Conservation (phyloP, 2,329 filamentous ascomycete genomes). For the Colletotrichum kahawae region DNA sequence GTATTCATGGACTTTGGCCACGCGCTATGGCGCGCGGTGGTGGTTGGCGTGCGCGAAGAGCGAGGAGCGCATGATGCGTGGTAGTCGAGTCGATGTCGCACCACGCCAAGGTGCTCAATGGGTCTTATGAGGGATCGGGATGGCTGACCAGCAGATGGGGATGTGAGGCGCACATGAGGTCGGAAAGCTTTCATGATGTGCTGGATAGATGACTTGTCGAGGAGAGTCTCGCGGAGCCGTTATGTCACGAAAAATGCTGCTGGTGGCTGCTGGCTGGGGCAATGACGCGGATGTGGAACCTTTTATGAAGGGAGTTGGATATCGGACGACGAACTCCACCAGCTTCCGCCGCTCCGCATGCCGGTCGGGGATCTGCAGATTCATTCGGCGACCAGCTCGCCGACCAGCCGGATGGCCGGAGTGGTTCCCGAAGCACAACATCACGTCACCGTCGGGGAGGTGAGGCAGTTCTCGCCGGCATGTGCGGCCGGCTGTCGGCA, state of each 20-base stretch:
- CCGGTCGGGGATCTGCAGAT: background rate
- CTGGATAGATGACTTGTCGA: background rate
- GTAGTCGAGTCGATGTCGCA: background rate
- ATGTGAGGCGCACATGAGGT: background rate
- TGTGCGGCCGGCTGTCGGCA: background rate
- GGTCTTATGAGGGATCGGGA: background rate
- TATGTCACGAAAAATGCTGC: background rate
- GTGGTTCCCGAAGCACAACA: background rate
- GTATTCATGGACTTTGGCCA: background rate
- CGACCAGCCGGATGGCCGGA: background rate
- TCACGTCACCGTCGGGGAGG: background rate
- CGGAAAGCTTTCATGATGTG: background rate
- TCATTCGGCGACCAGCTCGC: background rate
- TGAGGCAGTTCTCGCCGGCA: background rate
- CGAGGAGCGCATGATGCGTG: background rate
- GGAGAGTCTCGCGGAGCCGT: background rate
- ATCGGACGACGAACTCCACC: background rate
- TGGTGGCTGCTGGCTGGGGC: background rate
- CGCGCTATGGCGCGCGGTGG: background rate
- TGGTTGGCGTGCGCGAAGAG: background rate
- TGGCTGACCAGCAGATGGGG: background rate
- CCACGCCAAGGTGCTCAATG: background rate
- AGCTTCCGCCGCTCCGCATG: background rate
- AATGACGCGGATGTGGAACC: background rate
- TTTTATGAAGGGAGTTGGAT: background rate